These are phyloP conservation scores for Nicotiana sylvestris DNA, from an alignment of 257 asterid species.

Conservation along the genomic window DNA sequence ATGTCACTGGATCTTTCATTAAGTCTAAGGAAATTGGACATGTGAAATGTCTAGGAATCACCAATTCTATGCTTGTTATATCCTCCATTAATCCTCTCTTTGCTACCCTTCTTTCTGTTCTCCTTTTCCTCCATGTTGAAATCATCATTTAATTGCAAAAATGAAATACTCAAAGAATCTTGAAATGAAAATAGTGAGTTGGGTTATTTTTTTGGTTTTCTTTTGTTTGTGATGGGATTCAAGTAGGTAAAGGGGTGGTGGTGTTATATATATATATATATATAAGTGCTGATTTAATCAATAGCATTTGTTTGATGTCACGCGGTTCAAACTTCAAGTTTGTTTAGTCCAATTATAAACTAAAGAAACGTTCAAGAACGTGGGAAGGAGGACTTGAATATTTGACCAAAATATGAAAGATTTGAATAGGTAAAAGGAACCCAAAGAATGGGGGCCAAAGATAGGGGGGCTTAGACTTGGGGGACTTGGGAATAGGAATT, in stretches of 20 bases:
- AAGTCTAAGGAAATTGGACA: constrained; percentile 43
- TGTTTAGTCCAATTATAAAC: neutral
- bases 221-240: neutral
- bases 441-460: neutral
- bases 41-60: constrained; percentile 26
- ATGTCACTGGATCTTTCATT: constrained; percentile 63
- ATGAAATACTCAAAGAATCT: neutral
- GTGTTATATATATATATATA: neutral
- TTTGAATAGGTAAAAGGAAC: neutral
- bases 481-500: neutral
- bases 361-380: neutral
- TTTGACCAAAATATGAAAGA: constrained; percentile 2
- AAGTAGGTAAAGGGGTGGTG: neutral
- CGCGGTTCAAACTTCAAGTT: neutral
- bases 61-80: constrained; percentile 13
- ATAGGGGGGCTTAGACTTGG: neutral
- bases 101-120: constrained; percentile 14
- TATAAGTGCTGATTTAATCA: neutral
- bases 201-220: neutral
- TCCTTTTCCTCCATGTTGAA: constrained; percentile 31
- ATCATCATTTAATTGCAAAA: constrained; percentile 14
- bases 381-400: neutral
- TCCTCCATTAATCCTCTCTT: constrained; percentile 6
- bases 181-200: neutral
- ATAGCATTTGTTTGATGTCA: neutral